Percentiles rank a stretch among this genome's conserved stretches.
phyloP scores from a whole-genome alignment of 202 grass and related monocot species.

The Elaeis oleifera region DNA sequence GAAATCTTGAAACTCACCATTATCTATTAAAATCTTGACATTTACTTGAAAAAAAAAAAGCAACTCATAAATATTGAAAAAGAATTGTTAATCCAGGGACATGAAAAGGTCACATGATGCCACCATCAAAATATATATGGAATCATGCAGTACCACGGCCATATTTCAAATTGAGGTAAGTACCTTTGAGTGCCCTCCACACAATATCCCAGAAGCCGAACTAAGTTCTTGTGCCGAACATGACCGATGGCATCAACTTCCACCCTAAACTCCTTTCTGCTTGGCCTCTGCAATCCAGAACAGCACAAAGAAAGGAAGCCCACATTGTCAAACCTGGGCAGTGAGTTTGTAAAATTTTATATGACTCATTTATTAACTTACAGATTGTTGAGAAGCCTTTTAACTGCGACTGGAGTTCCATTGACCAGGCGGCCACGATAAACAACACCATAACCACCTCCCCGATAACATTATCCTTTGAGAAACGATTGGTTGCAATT shows the following conservation, averaged over 20 bases:
- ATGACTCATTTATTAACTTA: conserved; percentile 33
- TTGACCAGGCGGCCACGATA: conserved; percentile 80
- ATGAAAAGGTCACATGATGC: too few species aligned
- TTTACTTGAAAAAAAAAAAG: too few species aligned
- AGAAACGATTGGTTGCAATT: conserved; percentile 63
- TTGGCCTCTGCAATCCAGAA: conserved; percentile 60
- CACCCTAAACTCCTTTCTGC: conserved; percentile 97
- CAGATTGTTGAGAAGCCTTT: conserved; percentile 97
- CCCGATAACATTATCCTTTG: conserved; percentile 89
- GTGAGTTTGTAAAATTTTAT: neutral
- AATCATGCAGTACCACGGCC: too few species aligned
- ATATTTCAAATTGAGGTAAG: too few species aligned
- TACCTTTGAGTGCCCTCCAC: conserved; percentile 94
- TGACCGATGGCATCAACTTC: conserved; percentile 98
- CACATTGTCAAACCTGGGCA: neutral
- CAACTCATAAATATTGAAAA: too few species aligned
- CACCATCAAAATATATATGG: too few species aligned
- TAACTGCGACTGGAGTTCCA: conserved; percentile 77
- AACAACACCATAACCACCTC: conserved; percentile 92
- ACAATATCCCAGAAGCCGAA: conserved; percentile 86
- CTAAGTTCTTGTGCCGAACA: conserved; percentile 96
- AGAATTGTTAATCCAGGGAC: too few species aligned
- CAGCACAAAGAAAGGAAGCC: conserved; percentile 9
- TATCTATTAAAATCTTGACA: too few species aligned
- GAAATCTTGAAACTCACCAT: too few species aligned